Conservation (phyloP, 1,139 yeast species). For the Candida glucosophila region DNA sequence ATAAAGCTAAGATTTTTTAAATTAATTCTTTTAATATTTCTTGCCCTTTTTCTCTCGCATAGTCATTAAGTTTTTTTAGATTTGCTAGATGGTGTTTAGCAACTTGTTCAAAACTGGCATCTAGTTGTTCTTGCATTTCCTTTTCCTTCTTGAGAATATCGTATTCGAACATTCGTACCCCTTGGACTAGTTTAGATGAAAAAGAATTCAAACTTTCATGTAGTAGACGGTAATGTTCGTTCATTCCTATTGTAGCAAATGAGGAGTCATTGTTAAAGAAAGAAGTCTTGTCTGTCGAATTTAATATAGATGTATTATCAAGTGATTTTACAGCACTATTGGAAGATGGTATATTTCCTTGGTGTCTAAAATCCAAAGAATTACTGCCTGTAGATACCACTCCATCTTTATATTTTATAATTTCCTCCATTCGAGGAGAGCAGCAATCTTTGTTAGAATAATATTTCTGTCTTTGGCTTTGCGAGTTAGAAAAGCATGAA, state of each 20-base stretch:
- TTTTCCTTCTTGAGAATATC: constrained; percentile 4
- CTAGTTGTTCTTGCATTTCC: constrained; percentile 9
- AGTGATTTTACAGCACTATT: too few species aligned
- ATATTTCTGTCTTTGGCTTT: too few species aligned
- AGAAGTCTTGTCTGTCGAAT: constrained; percentile 1
- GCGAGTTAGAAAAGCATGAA: too few species aligned
- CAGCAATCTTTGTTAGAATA: too few species aligned
- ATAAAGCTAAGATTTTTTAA: background rate
- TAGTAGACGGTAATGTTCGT: constrained; percentile 2
- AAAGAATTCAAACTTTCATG: background rate
- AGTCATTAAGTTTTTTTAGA: constrained; percentile 5
- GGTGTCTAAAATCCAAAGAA: too few species aligned
- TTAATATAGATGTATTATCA: too few species aligned
- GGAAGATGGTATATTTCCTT: too few species aligned
- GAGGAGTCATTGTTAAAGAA: too few species aligned
- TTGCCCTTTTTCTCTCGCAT: constrained; percentile 5
- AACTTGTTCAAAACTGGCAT: constrained; percentile 6
- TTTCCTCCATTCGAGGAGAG: too few species aligned
- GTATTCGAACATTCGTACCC: constrained; percentile 9
- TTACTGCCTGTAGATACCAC: too few species aligned
- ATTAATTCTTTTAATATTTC: constrained; percentile 4
- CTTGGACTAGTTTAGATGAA: background rate
- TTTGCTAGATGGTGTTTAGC: constrained; percentile 6
- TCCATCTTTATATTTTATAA: too few species aligned
- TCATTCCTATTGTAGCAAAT: too few species aligned